phyloP scores from a whole-genome alignment of 2,329 filamentous ascomycete species.

The Colletotrichum godetiae region DNA sequence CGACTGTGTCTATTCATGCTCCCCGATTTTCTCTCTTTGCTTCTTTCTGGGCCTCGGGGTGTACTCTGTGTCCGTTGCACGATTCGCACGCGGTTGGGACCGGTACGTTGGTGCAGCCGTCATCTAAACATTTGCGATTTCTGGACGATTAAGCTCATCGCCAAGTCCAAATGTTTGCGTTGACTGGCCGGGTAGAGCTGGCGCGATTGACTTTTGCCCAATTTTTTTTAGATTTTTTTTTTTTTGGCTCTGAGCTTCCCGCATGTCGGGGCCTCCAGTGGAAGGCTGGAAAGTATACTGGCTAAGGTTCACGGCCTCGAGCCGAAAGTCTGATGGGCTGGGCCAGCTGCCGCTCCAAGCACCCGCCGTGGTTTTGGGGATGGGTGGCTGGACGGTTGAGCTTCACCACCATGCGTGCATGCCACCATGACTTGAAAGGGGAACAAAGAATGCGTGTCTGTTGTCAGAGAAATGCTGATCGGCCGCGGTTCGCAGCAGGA shows the following conservation, averaged over 20 bases:
- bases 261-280: conserved; percentile 1
- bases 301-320: conserved; percentile 4
- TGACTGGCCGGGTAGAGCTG: conserved; percentile 23
- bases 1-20: not conserved
- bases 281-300: not conserved
- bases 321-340: conserved; percentile 16
- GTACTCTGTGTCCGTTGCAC: conserved; percentile 6
- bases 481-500: conserved; percentile 23
- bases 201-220: conserved; percentile 17
- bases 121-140: not conserved
- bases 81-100: conserved; percentile 6
- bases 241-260: not conserved
- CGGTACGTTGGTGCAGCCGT: not conserved
- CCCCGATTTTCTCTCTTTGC: not conserved
- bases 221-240: not conserved
- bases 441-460: conserved; percentile 1
- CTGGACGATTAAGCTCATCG: conserved; percentile 24
- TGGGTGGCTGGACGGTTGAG: not conserved
- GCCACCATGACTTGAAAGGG: conserved; percentile 8
- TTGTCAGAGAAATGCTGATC: conserved; percentile 31
- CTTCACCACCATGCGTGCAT: not conserved
- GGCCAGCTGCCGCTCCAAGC: conserved; percentile 23
- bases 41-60: not conserved
- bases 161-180: conserved; percentile 14
- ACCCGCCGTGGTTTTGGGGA: conserved; percentile 19